phyloP scores from a whole-genome alignment of 164 flowering plant genomes.

The Macadamia tetraphylla region DNA sequence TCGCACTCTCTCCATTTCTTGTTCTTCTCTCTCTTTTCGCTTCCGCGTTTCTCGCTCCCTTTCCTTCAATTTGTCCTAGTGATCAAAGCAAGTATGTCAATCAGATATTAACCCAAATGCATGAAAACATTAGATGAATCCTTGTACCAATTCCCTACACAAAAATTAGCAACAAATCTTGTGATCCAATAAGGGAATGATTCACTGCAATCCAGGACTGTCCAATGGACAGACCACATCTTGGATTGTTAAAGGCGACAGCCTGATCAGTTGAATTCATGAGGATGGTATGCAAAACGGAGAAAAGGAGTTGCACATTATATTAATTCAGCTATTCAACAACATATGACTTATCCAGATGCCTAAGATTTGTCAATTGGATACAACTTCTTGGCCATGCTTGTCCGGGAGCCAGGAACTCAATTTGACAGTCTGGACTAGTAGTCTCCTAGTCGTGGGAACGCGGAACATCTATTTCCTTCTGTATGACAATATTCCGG shows the following conservation, averaged over 20 bases:
- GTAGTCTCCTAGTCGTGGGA: too few relatives aligned
- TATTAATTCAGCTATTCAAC: too few relatives aligned
- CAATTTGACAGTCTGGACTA: too few relatives aligned
- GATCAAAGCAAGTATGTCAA: conserved; percentile 6
- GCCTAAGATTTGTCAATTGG: too few relatives aligned
- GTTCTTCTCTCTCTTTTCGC: conserved; percentile 94
- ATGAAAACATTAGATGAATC: neutral
- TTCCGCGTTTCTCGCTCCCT: conserved; percentile 88
- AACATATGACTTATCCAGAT: too few relatives aligned
- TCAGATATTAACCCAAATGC: neutral
- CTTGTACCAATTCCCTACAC: neutral
- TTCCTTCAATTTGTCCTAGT: conserved; percentile 87
- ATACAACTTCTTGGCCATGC: too few relatives aligned
- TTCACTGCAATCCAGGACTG: neutral
- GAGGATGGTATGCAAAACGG: too few relatives aligned
- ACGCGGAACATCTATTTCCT: too few relatives aligned
- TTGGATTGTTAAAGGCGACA: neutral
- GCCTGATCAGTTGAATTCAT: too few relatives aligned
- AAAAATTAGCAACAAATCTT: neutral
- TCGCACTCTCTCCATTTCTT: conserved; percentile 94
- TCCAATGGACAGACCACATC: neutral
- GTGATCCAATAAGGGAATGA: neutral
- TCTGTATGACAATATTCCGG: too few relatives aligned
- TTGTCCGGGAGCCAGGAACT: too few relatives aligned
- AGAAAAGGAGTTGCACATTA: too few relatives aligned